Conservation (phyloP, 2,329 filamentous ascomycete species). For the Epichloe baconii region DNA sequence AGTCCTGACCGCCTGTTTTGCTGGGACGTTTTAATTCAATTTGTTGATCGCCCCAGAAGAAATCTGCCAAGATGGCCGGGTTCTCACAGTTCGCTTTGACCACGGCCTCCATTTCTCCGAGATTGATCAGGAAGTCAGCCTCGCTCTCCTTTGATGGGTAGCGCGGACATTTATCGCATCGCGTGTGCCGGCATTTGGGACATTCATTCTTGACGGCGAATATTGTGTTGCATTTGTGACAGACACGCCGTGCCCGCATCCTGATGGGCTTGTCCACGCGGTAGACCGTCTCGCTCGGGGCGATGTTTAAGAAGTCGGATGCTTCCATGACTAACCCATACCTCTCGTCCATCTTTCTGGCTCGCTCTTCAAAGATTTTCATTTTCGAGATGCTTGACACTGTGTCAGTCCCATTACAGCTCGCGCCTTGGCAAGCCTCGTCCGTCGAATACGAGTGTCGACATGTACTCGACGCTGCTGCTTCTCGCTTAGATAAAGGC, state of each 20-base stretch:
- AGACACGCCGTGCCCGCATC: conserved; percentile 65
- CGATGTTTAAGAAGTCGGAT: conserved; percentile 36
- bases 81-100: conserved; percentile 45
- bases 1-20: conserved; percentile 53
- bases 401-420: conserved; percentile 14
- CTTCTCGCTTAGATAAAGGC: conserved; percentile 22
- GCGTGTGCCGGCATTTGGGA: conserved; percentile 60
- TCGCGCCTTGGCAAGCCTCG: conserved; percentile 14
- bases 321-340: conserved; percentile 44
- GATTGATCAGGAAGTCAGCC: conserved; percentile 38
- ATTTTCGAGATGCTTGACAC: conserved; percentile 31
- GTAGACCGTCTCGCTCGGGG: conserved; percentile 39
- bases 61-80: conserved; percentile 38
- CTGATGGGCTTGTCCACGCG: conserved; percentile 65
- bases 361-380: conserved; percentile 42
- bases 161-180: conserved; percentile 70
- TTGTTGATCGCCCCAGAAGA: conserved; percentile 30
- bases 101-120: conserved; percentile 35
- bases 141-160: conserved; percentile 55
- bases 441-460: conserved; percentile 6
- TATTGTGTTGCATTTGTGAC: conserved; percentile 65
- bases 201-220: conserved; percentile 67
- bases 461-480: conserved; percentile 11
- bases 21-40: conserved; percentile 49
- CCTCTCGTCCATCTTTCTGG: conserved; percentile 39